phyloP scores from a whole-genome alignment of 148 eudicot species.

The Rhododendron ferrugineum region DNA sequence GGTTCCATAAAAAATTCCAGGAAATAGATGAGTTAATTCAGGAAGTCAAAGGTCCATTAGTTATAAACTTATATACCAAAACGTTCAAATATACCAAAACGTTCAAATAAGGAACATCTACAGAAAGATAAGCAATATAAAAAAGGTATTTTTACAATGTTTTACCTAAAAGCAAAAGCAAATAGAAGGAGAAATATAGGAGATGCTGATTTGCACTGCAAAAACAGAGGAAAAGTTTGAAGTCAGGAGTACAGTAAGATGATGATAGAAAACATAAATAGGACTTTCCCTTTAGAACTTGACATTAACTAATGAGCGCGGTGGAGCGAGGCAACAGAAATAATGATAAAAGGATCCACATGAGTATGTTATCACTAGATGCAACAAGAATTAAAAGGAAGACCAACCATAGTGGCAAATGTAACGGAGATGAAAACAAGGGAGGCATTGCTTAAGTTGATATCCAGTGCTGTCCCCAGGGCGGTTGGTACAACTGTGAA shows the following conservation, averaged over 20 bases:
- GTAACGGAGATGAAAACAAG: constrained; percentile 98
- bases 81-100: neutral
- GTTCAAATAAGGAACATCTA: neutral
- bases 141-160: constrained; percentile 9
- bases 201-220: constrained; percentile 98
- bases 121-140: neutral
- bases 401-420: constrained; percentile 96
- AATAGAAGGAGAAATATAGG: constrained; percentile 93
- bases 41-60: neutral
- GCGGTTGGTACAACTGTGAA: constrained; percentile 97
- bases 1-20: neutral
- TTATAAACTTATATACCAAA: neutral
- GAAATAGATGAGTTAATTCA: neutral
- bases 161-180: constrained; percentile 98
- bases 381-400: constrained; percentile 11
- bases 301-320: neutral
- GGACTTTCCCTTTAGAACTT: neutral
- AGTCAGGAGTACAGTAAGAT: neutral
- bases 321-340: neutral
- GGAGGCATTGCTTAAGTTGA: constrained; percentile 94
- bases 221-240: constrained; percentile 16
- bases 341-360: neutral
- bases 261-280: neutral
- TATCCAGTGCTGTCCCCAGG: constrained; percentile 89
- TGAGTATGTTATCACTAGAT: constrained; percentile 1